phyloP scores from a whole-genome alignment of 148 eudicot genomes.

The Mesembryanthemum crystallinum region DNA sequence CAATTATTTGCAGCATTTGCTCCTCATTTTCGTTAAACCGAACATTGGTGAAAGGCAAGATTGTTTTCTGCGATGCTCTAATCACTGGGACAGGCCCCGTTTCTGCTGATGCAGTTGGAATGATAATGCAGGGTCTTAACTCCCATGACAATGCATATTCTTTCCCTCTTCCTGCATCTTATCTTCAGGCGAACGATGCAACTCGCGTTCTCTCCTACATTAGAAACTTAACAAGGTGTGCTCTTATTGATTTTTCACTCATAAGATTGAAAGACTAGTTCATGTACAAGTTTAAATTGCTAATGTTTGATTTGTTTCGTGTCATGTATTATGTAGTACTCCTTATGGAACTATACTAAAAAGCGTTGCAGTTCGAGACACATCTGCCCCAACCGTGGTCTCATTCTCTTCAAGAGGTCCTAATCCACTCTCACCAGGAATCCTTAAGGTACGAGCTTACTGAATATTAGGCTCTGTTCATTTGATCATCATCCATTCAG shows the following conservation, averaged over 20 bases:
- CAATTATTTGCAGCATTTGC: slow-evolving; percentile 19
- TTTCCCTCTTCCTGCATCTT: slow-evolving; percentile 33
- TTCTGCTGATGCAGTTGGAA: slow-evolving; percentile 32
- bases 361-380: slow-evolving; percentile 21
- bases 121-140: slow-evolving; percentile 20
- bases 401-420: slow-evolving; percentile 41
- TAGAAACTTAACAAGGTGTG: slow-evolving; percentile 28
- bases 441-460: slow-evolving; percentile 28
- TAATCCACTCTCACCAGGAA: slow-evolving; percentile 19
- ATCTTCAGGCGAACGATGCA: slow-evolving; percentile 23
- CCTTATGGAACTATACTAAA: slow-evolving; percentile 30
- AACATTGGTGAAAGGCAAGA: slow-evolving; percentile 29
- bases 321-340: slow-evolving; percentile 10
- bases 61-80: slow-evolving; percentile 21
- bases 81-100: slow-evolving; percentile 3
- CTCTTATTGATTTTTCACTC: no score
- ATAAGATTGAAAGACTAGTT: no score
- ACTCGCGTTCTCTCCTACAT: slow-evolving; percentile 24
- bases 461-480: no score
- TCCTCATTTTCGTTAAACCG: neutral
- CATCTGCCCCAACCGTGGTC: slow-evolving; percentile 30
- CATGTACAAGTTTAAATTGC: no score
- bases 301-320: neutral
- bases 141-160: neutral
- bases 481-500: no score